Percentiles rank a stretch among this genome's conserved stretches.
phyloP scores from a whole-genome alignment of 768 basidiomycete genomes.

The Lepiota brunneoincarnata region DNA sequence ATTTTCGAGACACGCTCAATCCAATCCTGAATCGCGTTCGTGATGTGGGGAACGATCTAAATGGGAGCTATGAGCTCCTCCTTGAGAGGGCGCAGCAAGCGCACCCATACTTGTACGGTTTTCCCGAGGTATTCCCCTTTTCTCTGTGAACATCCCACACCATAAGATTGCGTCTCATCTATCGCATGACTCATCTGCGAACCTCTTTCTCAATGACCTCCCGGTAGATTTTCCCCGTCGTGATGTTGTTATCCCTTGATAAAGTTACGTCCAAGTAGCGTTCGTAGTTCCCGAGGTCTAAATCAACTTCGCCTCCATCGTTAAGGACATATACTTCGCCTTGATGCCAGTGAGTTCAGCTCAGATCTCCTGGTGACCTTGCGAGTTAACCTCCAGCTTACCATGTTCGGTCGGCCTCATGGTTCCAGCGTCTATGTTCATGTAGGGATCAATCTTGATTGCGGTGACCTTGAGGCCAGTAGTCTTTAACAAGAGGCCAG shows the following conservation, averaged over 20 bases:
- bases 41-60: constrained; percentile 94
- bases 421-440: constrained; percentile 99
- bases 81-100: background rate
- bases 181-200: constrained; percentile 21
- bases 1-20: constrained; percentile 92
- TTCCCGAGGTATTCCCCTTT: constrained; percentile 92
- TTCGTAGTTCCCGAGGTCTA: constrained; percentile 98
- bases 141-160: constrained; percentile 40
- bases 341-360: constrained; percentile 24
- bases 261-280: constrained; percentile 95
- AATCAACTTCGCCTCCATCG: constrained; percentile 97
- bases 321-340: constrained; percentile 98
- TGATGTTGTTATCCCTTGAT: constrained; percentile 95
- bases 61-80: background rate
- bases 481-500: constrained; percentile 92
- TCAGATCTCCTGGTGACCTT: background rate
- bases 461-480: constrained; percentile 95
- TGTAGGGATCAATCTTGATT: constrained; percentile 99
- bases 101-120: constrained; percentile 78
- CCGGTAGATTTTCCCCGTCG: constrained; percentile 96
- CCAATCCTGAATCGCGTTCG: constrained; percentile 98
- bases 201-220: constrained; percentile 98
- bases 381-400: constrained; percentile 33
- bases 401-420: constrained; percentile 99
- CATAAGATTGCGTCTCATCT: background rate